Conservation (phyloP, 2,329 filamentous ascomycete genomes). For the Orbilia javanica region DNA sequence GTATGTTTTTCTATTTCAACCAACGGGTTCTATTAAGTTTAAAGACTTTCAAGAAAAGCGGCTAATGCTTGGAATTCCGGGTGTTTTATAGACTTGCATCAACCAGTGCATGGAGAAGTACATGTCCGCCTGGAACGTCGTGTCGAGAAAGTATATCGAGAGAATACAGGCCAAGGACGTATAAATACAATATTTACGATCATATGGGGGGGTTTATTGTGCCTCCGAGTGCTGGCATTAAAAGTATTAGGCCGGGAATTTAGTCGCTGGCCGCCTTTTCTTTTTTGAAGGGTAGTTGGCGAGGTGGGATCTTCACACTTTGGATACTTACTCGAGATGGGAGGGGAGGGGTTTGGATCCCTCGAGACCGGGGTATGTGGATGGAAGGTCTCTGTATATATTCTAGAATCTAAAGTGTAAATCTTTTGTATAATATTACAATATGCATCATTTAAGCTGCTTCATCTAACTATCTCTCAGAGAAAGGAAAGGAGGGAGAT, state of each 20-base stretch:
- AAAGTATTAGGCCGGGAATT: no score
- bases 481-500: background rate
- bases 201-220: no score
- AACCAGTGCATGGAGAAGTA: constrained; percentile 87
- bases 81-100: constrained; percentile 72
- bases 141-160: constrained; percentile 76
- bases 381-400: constrained; percentile 15
- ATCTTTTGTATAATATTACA: constrained; percentile 27
- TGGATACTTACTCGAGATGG: background rate
- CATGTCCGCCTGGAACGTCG: constrained; percentile 82
- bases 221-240: no score
- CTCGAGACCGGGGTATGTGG: background rate
- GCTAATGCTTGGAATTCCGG: background rate
- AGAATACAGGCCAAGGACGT: constrained; percentile 71
- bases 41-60: background rate
- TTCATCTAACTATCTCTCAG: background rate
- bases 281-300: background rate
- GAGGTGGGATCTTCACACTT: constrained; percentile 15
- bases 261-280: no score
- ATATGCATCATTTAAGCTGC: constrained; percentile 9
- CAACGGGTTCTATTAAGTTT: background rate
- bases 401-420: constrained; percentile 11
- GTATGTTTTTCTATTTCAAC: constrained; percentile 39
- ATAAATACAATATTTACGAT: background rate
- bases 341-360: background rate